Evolutionary conservation across 306 rosid species (phyloP), one percentile per base, ranked within the genome.

Genomic region (Styphnolobium japonicum): DNA sequence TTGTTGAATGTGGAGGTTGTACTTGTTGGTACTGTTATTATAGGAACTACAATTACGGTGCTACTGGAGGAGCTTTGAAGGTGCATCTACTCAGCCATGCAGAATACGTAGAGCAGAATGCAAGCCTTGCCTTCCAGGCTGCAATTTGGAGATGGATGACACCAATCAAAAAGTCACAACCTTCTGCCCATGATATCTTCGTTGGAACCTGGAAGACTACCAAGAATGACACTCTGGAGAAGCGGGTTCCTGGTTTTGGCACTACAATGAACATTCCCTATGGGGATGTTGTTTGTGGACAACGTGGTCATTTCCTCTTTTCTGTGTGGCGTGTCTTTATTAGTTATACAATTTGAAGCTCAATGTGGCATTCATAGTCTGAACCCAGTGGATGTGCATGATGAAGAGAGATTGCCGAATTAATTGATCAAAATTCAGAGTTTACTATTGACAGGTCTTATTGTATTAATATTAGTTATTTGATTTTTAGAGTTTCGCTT

Each of bases 31-130:
- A 45, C 3, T 78, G 34, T 60, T 16, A 19, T 80, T 42, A 9
- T 67, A 95, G 99, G 99, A 93, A 95, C 92, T 93, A 75, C 90
- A 95, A 95, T 55, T 95, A 95, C 15, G 99, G 99, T 36, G 87
- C 88, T 21, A 40, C 74, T 72, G 99, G 98, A 65, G 90, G 91
- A 11, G 92, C 86, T 19, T 82, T 95, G 90, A 85, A 93, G 79
- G 78, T 75, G 29, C 88, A 95, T 83, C 85, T 95, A 57, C 86
- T 95, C 76, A 79, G 64, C 55, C 97, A 93, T 80, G 98, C 99
- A 22, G 99, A 95, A 84, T 95, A 88, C 85, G 36, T 95, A 4
- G 99, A 93, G 90, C 97, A 93, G 89, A 95, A 95, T 34, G 99
- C 99, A 43, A 95, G 98, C 73, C 82, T 95, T 6, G 99, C 89